Conservation (phyloP, 768 basidiomycete genomes). For the Neoboletus subvelutipes region DNA sequence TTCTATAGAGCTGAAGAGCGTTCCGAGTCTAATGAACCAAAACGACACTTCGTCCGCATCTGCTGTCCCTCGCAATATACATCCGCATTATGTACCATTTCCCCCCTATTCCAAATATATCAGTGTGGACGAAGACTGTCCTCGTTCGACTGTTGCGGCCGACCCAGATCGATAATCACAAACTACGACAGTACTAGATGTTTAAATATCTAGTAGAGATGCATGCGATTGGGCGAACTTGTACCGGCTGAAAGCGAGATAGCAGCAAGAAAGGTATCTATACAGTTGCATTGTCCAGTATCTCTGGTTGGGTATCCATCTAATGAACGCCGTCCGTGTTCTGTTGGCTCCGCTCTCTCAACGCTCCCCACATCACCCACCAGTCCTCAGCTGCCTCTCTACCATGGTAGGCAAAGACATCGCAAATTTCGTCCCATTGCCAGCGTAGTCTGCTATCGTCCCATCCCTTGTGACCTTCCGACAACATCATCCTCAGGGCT, state of each 20-base stretch:
- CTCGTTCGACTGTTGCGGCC: not conserved
- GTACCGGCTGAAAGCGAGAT: not conserved
- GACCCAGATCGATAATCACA: not conserved
- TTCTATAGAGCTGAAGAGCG: slow-evolving; percentile 18
- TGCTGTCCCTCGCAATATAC: slow-evolving; percentile 14
- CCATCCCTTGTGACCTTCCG: slow-evolving; percentile 38
- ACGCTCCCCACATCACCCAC: slow-evolving; percentile 60
- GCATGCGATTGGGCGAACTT: not conserved
- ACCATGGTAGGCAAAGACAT: slow-evolving; percentile 54
- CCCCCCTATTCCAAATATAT: not conserved
- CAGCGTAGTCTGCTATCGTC: slow-evolving; percentile 48
- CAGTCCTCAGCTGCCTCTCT: slow-evolving; percentile 62
- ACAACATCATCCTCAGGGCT: slow-evolving; percentile 24
- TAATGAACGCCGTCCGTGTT: slow-evolving; percentile 6
- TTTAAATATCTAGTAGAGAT: not conserved
- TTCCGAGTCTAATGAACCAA: slow-evolving; percentile 8
- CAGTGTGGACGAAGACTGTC: not conserved
- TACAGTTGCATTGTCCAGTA: slow-evolving; percentile 5
- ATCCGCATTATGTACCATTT: slow-evolving; percentile 17
- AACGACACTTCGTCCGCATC: not conserved
- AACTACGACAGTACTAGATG: not conserved
- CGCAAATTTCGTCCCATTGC: slow-evolving; percentile 57
- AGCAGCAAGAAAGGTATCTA: slow-evolving; percentile 6
- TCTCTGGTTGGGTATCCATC: slow-evolving; percentile 1
- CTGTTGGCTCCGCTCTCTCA: slow-evolving; percentile 41